Evolutionary conservation across 495 filamentous ascomycete species (phyloP).

Genomic region (Amniculicola lignicola): DNA sequence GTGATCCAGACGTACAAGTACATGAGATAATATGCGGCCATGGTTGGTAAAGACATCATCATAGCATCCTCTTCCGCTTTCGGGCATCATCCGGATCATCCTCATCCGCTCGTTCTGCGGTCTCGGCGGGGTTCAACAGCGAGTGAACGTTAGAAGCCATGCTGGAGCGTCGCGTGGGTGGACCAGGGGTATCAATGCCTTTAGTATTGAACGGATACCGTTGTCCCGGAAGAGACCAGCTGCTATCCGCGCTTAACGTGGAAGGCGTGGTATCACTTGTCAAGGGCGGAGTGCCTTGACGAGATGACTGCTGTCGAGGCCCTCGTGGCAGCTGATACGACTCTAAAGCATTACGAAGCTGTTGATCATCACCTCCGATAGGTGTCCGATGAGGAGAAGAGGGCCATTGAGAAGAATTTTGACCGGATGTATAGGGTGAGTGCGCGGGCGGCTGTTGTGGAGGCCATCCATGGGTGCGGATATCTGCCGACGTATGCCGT

Average conservation of each 20-base stretch:
- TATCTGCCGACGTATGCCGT: slow-evolving; percentile 93
- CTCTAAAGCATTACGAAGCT: slow-evolving; percentile 75
- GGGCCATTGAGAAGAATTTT: slow-evolving; percentile 77
- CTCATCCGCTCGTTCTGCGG: slow-evolving; percentile 67
- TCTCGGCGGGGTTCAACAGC: slow-evolving; percentile 81
- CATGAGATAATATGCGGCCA: slow-evolving; percentile 8
- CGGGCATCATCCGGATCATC: slow-evolving; percentile 51
- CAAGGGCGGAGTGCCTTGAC: slow-evolving; percentile 51
- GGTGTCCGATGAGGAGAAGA: slow-evolving; percentile 73
- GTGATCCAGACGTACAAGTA: slow-evolving; percentile 31
- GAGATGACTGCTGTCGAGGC: slow-evolving; percentile 57
- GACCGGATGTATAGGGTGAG: slow-evolving; percentile 71
- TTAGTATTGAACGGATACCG: slow-evolving; percentile 48
- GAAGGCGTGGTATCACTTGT: slow-evolving; percentile 40
- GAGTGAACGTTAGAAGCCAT: slow-evolving; percentile 77
- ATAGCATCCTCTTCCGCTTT: slow-evolving; percentile 42
- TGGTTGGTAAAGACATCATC: neutral
- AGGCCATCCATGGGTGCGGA: slow-evolving; percentile 86
- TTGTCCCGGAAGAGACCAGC: slow-evolving; percentile 56
- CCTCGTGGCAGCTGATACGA: slow-evolving; percentile 69
- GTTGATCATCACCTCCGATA: slow-evolving; percentile 64
- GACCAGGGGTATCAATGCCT: slow-evolving; percentile 43
- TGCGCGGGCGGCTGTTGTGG: slow-evolving; percentile 44
- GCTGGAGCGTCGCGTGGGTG: slow-evolving; percentile 67
- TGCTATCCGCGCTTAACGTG: slow-evolving; percentile 52